phyloP scores from a whole-genome alignment of 2,329 filamentous ascomycete species.

The Penicillium sp. region DNA sequence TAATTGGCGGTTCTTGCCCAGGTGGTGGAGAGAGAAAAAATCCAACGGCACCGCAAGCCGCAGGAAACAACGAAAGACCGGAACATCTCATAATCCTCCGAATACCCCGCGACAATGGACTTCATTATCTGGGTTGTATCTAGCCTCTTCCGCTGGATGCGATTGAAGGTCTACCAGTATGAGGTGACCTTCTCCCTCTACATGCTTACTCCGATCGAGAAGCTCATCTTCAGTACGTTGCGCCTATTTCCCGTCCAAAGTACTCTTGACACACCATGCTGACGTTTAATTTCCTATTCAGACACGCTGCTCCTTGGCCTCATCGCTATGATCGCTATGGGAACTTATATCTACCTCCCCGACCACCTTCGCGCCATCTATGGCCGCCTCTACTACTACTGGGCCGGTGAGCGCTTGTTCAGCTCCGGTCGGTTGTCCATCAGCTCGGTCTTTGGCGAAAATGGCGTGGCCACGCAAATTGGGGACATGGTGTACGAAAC shows the following conservation, averaged over 20 bases:
- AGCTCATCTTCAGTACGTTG: conserved; percentile 89
- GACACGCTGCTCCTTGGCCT: conserved; percentile 91
- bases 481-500: conserved; percentile 51
- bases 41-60: not conserved
- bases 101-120: conserved; percentile 22
- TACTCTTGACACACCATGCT: not conserved
- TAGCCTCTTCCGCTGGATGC: conserved; percentile 74
- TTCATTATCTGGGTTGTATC: conserved; percentile 42
- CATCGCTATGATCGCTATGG: conserved; percentile 79
- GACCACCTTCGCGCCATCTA: conserved; percentile 82
- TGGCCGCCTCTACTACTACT: conserved; percentile 90
- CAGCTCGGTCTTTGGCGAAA: conserved; percentile 34
- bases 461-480: conserved; percentile 22
- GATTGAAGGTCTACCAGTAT: conserved; percentile 96
- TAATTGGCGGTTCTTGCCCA: not conserved
- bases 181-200: conserved; percentile 96
- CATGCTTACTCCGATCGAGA: conserved; percentile 95
- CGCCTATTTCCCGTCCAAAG: not conserved
- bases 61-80: not conserved
- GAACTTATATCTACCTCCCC: conserved; percentile 86
- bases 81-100: not conserved
- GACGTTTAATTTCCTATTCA: conserved; percentile 38
- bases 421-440: conserved; percentile 34
- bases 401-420: conserved; percentile 66
- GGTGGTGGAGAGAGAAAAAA: not conserved